Conservation (phyloP, 768 basidiomycete species). For the Hygrocybe punicea region DNA sequence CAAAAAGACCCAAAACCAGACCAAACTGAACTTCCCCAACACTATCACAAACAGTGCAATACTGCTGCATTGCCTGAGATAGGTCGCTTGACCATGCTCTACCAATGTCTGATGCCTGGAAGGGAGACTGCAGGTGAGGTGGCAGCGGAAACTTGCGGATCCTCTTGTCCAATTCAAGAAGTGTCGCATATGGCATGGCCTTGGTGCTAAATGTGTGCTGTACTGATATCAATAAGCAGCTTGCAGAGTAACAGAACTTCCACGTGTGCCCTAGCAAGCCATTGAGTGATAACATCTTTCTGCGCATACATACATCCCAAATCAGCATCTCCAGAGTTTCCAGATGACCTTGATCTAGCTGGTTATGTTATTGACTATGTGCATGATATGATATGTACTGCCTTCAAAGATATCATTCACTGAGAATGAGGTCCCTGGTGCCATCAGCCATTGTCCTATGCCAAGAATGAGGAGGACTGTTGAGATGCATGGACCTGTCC, state of each 20-base stretch:
- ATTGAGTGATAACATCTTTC: no score
- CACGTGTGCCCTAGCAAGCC: constrained; percentile 39
- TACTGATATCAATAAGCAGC: constrained; percentile 43
- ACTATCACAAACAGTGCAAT: constrained; percentile 36
- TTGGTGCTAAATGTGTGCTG: constrained; percentile 42
- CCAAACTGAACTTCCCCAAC: no score
- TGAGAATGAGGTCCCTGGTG: no score
- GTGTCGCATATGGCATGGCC: constrained; percentile 39
- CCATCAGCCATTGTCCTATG: no score
- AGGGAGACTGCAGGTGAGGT: no score
- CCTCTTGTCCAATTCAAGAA: constrained; percentile 49
- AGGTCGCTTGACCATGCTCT: constrained; percentile 41
- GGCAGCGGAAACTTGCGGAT: constrained; percentile 52
- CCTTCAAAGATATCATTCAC: constrained; percentile 7
- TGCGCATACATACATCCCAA: constrained; percentile 47
- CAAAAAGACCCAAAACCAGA: no score
- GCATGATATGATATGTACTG: constrained; percentile 45
- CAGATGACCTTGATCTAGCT: constrained; percentile 34
- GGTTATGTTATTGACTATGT: constrained; percentile 52
- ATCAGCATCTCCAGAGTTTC: constrained; percentile 36
- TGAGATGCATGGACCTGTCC: constrained; percentile 2
- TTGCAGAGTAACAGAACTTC: constrained; percentile 45
- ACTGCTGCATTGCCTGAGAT: constrained; percentile 44
- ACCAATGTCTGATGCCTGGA: no score
- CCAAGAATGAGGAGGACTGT: no score